Base-by-base conservation (phyloP, 179 eudicot genomes). In the Silene vulgaris region DNA sequence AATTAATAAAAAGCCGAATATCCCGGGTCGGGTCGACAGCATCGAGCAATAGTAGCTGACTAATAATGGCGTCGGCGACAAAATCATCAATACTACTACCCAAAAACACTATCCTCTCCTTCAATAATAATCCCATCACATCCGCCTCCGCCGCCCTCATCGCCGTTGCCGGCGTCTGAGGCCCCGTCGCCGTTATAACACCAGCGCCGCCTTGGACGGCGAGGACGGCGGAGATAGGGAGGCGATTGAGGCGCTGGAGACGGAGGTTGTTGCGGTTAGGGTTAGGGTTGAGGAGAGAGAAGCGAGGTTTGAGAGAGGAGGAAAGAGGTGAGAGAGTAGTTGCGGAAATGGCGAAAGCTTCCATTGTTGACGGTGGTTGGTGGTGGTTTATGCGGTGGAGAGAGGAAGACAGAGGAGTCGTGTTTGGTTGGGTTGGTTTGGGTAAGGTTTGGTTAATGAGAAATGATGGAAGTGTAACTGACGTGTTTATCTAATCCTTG, bases 1-100 rank as follows among this genome's bases (percentile, higher is more conserved):
- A 89, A 77, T 91, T 93, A 78, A 93, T 76, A 77, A 93, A 93
- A 17, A 93, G 89, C 35, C 91, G 85, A 70, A 93, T 93, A 78
- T 93, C 98, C 74, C 82, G 83, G 11, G 79, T 91, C 2, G 89
- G 89, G 77, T 93, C 96, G 67, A 87, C 89, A 72, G 97, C 91
- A 80, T 93, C 98, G 84, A 93, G 76, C 81, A 93, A 72, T 7
- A 93, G 76, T 76, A 93, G 45, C 86, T 93, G 93, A 79, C 98
- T 88, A 45, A 90, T 81, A 65, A 88, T 86, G 1, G 90, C 88
- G 76, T 93, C 98, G 0, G 98, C 98, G 2, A 88, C 88, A 52
- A 89, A 91, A 80, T 93, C 98, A 73, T 91, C 88, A 63, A 93
- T 86, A 2, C 71, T 40, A 83, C 76, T 84, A 5, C 93, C 97